A percentile compares a stretch with the other conserved stretches of the same genome.
Conservation (phyloP, 805 yeast genomes). For the Saccharomycopsis fibuligera region DNA sequence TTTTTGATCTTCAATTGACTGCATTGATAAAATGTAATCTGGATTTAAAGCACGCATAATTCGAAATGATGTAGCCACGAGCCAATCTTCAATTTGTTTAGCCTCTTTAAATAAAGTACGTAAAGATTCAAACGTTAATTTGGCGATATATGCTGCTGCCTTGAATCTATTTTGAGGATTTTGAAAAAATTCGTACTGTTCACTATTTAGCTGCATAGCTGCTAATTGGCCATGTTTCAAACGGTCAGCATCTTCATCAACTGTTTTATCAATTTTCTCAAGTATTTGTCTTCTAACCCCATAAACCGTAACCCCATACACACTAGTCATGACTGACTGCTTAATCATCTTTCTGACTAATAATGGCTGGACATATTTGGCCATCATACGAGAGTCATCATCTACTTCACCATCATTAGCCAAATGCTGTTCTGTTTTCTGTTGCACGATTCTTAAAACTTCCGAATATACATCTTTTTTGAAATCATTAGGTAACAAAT, state of each 20-base stretch:
- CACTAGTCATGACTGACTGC: conserved; percentile 61
- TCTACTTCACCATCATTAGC: no score
- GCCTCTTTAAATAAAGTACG: conserved; percentile 2
- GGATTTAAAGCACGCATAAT: background rate
- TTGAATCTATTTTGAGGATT: background rate
- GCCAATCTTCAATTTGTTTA: conserved; percentile 9
- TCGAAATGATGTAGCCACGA: background rate
- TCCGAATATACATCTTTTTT: conserved; percentile 59
- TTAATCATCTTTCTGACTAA: conserved; percentile 44
- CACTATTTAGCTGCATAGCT: background rate
- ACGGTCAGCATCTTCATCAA: background rate
- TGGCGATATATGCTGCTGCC: background rate
- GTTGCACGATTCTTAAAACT: conserved; percentile 45
- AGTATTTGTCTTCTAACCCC: conserved; percentile 2
- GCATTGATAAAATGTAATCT: background rate
- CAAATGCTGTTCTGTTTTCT: conserved; percentile 43
- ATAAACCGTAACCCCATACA: conserved; percentile 36
- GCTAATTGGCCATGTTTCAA: background rate
- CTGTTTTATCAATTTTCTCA: background rate
- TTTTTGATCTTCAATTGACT: background rate
- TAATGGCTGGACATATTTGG: conserved; percentile 31
- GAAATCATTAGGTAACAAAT: conserved; percentile 45
- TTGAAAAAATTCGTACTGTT: background rate
- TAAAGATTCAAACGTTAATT: background rate
- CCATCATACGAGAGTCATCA: background rate